These are phyloP conservation scores for Aphanomyces euteiches DNA, from an alignment of 352 stramenopile species.

Conservation along the genomic window DNA sequence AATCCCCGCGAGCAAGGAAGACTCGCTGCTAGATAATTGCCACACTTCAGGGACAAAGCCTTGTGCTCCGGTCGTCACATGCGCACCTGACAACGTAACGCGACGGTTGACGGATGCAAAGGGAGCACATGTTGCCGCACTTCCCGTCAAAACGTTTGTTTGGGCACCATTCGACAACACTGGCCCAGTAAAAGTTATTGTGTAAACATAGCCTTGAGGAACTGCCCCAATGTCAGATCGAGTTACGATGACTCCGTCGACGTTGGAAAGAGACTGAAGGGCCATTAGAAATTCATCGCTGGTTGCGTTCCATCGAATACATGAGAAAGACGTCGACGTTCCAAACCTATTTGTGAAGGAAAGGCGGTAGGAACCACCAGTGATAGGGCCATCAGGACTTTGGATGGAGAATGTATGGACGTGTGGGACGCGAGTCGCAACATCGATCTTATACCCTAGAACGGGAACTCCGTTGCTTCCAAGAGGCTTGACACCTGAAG, in stretches of 20 bases:
- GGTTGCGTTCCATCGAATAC: constrained; percentile 68
- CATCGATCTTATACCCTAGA: constrained; percentile 72
- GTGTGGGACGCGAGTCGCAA: constrained; percentile 60
- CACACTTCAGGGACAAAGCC: constrained; percentile 64
- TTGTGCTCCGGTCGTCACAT: constrained; percentile 40
- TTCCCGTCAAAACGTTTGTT: constrained; percentile 46
- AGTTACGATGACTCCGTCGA: constrained; percentile 61
- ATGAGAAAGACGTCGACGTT: constrained; percentile 40
- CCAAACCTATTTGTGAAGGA: constrained; percentile 46
- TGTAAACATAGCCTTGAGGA: constrained; percentile 65
- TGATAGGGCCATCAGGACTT: constrained; percentile 46
- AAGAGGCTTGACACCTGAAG: constrained; percentile 15
- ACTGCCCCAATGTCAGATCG: constrained; percentile 46
- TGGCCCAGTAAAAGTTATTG: constrained; percentile 58
- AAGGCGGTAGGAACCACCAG: constrained; percentile 53
- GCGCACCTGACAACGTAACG: constrained; percentile 47
- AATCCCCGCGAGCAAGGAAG: constrained; percentile 36
- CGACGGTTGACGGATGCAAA: constrained; percentile 47
- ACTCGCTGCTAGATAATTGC: constrained; percentile 52
- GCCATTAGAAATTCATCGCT: constrained; percentile 61
- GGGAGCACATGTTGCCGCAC: constrained; percentile 39
- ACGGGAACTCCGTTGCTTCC: constrained; percentile 53
- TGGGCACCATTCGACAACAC: constrained; percentile 60
- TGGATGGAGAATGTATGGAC: constrained; percentile 68
- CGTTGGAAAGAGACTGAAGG: constrained; percentile 58